Base-by-base conservation (phyloP, 768 basidiomycete genomes). In the Gelatoporia subvermispora region DNA sequence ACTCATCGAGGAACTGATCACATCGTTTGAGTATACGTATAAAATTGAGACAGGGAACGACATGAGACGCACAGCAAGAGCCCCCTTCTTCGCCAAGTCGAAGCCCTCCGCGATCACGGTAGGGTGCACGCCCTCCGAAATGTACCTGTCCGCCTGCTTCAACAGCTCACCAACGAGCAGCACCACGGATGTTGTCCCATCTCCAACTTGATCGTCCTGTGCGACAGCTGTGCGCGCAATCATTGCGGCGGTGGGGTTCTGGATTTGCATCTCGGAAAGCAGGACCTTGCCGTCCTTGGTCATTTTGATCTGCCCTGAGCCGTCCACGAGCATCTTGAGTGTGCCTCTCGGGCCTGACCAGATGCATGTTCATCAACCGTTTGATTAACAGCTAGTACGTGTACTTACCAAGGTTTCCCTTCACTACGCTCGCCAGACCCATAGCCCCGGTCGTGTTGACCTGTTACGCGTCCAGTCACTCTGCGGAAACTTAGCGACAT, bases 251-350 rank as follows among this genome's bases (percentile, higher is more conserved):
- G 96, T 98, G 24, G 96, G 96, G 67, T 99, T 98, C 71, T 91
- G 88, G 59, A 99, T 99, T 72, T 98, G 96, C 96, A 99, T 99
- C 73, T 99, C 96, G 36, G 93, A 95, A 50, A 99, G 76, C 48
- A 99, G 72, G 36, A 97, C 95, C 72, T 99, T 99, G 54, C 96
- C 96, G 63, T 98, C 96, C 76, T 98, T 99, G 55, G 96, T 98
- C 90, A 99, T 94, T 79, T 98, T 99, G 68, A 99, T 94, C 72
- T 93, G 90, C 9, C 96, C 96, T 13, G 94, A 77, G 48, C 96
- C 96, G 68, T 98, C 96, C 37, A 99, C 96, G 45, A 99, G 84
- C 95, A 99, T 98, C 76, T 99, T 99, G 58, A 97, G 79, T 0
- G 96, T 98, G 50, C 96, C 96, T 69, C 95, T 76, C 17, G 96